A percentile compares a stretch with the other conserved stretches of the same genome.
Evolutionary conservation across 805 yeast genomes (phyloP).

Genomic region (Ogataea naganishii): DNA sequence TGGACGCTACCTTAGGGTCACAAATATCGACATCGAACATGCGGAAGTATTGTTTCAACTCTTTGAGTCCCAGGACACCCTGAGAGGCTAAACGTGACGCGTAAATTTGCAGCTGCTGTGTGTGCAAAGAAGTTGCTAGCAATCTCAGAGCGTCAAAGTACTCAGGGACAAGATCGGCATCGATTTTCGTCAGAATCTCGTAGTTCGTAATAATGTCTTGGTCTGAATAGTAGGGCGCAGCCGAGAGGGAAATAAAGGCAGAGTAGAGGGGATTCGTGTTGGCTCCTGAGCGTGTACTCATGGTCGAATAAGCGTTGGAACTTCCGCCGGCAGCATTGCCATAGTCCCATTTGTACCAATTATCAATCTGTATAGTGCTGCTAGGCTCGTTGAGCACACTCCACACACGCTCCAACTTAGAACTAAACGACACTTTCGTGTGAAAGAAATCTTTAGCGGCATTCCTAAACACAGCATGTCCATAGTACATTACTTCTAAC

Average conservation of each 20-base stretch:
- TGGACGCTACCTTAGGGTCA: conserved; percentile 10
- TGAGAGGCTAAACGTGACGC: conserved; percentile 40
- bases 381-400: conserved; percentile 17
- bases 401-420: conserved; percentile 15
- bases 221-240: conserved; percentile 40
- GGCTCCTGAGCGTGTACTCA: too few relatives aligned
- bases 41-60: conserved; percentile 21
- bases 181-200: conserved; percentile 29
- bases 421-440: conserved; percentile 6
- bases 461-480: conserved; percentile 17
- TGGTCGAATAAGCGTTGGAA: too few relatives aligned
- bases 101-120: conserved; percentile 34
- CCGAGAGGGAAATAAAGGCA: conserved; percentile 35
- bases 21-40: conserved; percentile 20
- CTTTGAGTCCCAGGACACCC: conserved; percentile 45
- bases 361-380: conserved; percentile 9
- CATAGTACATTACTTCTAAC: conserved; percentile 42
- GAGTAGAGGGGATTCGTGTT: conserved; percentile 13
- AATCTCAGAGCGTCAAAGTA: conserved; percentile 51
- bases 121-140: conserved; percentile 39
- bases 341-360: conserved; percentile 19
- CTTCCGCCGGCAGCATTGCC: too few relatives aligned
- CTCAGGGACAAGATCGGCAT: conserved; percentile 35
- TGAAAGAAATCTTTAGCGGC: conserved; percentile 13
- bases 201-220: conserved; percentile 39